Percentiles rank a stretch among this genome's conserved stretches.
Conservation (phyloP, 1,284 basidiomycete genomes). For the Melampsora medusae region DNA sequence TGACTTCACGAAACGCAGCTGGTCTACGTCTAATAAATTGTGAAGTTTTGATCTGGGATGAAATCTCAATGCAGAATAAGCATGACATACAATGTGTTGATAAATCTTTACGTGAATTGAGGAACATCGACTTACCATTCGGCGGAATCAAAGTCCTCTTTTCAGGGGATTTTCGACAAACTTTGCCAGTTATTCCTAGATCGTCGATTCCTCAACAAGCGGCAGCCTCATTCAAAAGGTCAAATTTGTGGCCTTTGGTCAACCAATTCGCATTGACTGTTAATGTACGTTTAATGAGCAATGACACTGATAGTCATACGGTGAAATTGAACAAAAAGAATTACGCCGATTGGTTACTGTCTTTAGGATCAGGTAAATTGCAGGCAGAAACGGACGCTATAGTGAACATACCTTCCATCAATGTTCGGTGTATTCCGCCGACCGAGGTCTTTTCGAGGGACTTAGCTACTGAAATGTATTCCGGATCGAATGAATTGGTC, state of each 20-base stretch:
- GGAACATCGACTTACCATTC: background rate
- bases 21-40: background rate
- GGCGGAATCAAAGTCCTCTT: slow-evolving; percentile 7
- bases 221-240: background rate
- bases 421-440: no score
- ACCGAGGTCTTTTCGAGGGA: no score
- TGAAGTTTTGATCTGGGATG: slow-evolving; percentile 23
- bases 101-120: background rate
- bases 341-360: background rate
- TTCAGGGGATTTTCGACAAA: slow-evolving; percentile 18
- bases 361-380: background rate
- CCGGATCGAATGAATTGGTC: no score
- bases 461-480: no score
- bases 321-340: background rate
- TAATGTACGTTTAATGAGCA: background rate
- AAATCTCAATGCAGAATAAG: background rate
- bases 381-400: background rate
- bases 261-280: background rate
- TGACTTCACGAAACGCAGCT: background rate
- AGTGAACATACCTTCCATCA: no score
- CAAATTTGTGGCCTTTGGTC: background rate
- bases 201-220: no score
- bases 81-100: background rate
- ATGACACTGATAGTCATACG: background rate
- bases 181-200: no score